Base-by-base conservation (phyloP, 2,329 filamentous ascomycete species). In the Neocucurbitaria cava region DNA sequence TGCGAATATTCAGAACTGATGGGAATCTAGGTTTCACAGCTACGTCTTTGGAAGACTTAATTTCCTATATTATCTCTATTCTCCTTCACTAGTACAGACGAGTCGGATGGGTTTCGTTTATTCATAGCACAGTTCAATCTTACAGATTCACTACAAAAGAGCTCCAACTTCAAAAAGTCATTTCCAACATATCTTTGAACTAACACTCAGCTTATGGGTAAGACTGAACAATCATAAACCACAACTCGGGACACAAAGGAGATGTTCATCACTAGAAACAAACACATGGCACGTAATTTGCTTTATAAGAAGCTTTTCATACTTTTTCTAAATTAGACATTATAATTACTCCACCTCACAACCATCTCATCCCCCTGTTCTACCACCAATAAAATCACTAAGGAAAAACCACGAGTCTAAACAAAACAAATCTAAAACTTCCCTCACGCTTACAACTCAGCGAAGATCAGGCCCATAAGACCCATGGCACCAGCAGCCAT, bases 401-500 rank as follows among this genome's bases (percentile, higher is more conserved):
- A 24, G 3, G 15, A 40, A 24, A 23, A 11, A 40, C 11, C 21
- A 11, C 36, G 11, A 10, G 17, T 21, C 20, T n/a, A 40, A 40
- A 40, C 6, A 3, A 40, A 24, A 24, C 15, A 7, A 40, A 26
- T 13, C 20, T 18, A 23, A 40, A 3, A 40, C 17, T 7, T 21
- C 17, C 5, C 3, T 18, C 18, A 30, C 9, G 18, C n/a, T 43
- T 38, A 69, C 26, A 67, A 36, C 51, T 59, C 62, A 3, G 62
- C 64, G 54, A 69, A 67, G 8, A 62, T 56, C 13, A 69, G 18
- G 10, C 62, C 64, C 62, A 67, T 64, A 11, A 65, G 23, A 8
- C 65, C 65, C 24, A 66, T 51, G 8, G 35, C 53, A 7, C 60
- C 62, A 39, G 54, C 59, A 24, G 62, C 28, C 7, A 54, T 26